A percentile compares a stretch with the other conserved stretches of the same genome.
Evolutionary conservation across 306 rosid species (phyloP).

Genomic region (Cucurbita argyrosperma): DNA sequence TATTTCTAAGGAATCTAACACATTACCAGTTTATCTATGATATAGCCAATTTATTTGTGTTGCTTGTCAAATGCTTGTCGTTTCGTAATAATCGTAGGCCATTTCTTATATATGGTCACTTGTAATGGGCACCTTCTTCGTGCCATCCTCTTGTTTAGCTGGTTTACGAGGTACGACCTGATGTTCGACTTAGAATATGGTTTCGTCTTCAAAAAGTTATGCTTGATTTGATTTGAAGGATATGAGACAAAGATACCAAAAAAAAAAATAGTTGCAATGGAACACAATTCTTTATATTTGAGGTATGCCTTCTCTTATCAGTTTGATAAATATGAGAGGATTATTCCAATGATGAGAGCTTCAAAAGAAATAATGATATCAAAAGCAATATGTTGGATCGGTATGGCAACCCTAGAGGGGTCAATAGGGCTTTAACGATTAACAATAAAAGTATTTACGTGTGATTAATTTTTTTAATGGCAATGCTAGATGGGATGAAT

Average conservation of each 20-base stretch:
- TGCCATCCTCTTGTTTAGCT: not conserved
- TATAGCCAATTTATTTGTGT: not conserved
- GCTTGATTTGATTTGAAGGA: no score
- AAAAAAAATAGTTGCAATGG: not conserved
- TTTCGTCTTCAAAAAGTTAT: not conserved
- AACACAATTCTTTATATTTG: not conserved
- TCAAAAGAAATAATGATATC: no score
- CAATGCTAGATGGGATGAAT: no score
- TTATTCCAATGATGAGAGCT: no score
- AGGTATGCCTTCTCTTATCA: not conserved
- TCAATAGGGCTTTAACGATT: no score
- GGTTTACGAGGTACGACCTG: no score
- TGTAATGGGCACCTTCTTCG: not conserved
- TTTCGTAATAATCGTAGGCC: not conserved
- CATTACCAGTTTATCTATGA: not conserved
- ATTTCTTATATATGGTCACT: not conserved
- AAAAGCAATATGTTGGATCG: no score
- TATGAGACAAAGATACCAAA: not conserved
- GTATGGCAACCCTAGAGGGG: no score
- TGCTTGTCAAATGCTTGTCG: not conserved
- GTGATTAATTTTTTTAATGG: no score
- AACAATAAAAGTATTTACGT: no score
- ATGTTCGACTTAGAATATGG: not conserved
- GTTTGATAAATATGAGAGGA: not conserved
- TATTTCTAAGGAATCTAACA: not conserved